Evolutionary conservation across 352 stramenopile species (phyloP).

Genomic region (Phytophthora palmivora): DNA sequence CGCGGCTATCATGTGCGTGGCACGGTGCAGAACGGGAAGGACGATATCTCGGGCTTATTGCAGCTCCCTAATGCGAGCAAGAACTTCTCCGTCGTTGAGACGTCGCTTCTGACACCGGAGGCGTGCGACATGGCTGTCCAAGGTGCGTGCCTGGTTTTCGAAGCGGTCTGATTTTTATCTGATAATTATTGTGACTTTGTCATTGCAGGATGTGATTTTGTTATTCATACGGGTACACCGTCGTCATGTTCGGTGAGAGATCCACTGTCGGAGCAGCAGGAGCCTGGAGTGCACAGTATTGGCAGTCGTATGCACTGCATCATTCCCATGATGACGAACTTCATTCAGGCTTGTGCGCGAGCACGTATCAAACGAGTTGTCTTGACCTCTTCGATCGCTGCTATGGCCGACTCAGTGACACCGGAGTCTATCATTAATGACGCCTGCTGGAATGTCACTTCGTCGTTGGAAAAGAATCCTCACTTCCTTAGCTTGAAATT

Average conservation of each 20-base stretch:
- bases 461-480: constrained; percentile 83
- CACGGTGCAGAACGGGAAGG: constrained; percentile 87
- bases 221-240: constrained; percentile 90
- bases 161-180: constrained; percentile 11
- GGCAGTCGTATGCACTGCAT: constrained; percentile 92
- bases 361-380: constrained; percentile 85
- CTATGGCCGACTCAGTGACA: constrained; percentile 83
- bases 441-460: constrained; percentile 87
- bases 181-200: constrained; percentile 1
- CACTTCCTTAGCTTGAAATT: constrained; percentile 91
- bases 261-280: constrained; percentile 82
- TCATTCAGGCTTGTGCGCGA: constrained; percentile 87
- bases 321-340: constrained; percentile 93
- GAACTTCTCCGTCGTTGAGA: constrained; percentile 90
- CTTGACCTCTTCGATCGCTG: constrained; percentile 85
- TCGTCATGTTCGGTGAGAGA: constrained; percentile 89
- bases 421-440: constrained; percentile 87
- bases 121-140: constrained; percentile 90
- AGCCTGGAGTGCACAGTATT: constrained; percentile 89
- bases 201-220: constrained; percentile 80
- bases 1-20: constrained; percentile 84
- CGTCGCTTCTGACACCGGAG: constrained; percentile 86
- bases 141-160: constrained; percentile 32
- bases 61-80: constrained; percentile 72
- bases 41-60: constrained; percentile 85